Evolutionary conservation across 1,284 basidiomycete species (phyloP), one percentile per base, ranked within the genome.

Genomic region (Ceratobasidium sp.): DNA sequence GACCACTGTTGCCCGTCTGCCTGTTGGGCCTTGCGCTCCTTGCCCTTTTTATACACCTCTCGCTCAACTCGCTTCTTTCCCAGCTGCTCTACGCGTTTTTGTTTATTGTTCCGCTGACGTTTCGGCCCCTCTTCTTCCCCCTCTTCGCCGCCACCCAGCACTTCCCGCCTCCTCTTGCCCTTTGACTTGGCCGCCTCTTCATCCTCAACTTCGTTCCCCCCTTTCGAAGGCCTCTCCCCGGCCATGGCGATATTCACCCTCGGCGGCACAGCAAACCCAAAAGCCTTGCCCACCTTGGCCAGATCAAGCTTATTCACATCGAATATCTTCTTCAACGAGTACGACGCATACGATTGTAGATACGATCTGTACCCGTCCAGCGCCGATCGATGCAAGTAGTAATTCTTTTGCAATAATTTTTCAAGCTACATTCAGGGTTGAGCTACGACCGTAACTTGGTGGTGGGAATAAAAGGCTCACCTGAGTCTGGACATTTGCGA

Each of bases 281-380:
- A 99, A 26, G 96, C 90, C 81, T 93, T 96, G 39, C 94, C 97
- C 28, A 99, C 96, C 82, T 97, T 98, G 57, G 90, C 89, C 41
- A 99, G 86, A 82, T 99, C 97, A 53, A 99, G 88, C 70, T 89
- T 86, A 81, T 98, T 96, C 75, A 99, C 92, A 82, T 99, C 94
- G 78, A 97, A 99, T 79, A 99, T 98, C 80, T 96, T 95, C 82
- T 99, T 99, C 74, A 98, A 86, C 55, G 96, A 97, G 83, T 99
- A 98, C 5, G 94, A 97, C 14, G 96, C 97, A 79, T 99, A 99
- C n/a, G 97, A 88, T 80, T 99, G 97, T 52, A 99, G 89, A 84
- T 99, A 99, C 26, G 95, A 93, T 58, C 97, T 87, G 83, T 93
- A 99, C 0, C 96, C 97, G 76, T 98, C 95, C 74, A 88, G 88